Evolutionary conservation across 2,329 filamentous ascomycete genomes (phyloP).

Genomic region (Zopfia rhizophila): DNA sequence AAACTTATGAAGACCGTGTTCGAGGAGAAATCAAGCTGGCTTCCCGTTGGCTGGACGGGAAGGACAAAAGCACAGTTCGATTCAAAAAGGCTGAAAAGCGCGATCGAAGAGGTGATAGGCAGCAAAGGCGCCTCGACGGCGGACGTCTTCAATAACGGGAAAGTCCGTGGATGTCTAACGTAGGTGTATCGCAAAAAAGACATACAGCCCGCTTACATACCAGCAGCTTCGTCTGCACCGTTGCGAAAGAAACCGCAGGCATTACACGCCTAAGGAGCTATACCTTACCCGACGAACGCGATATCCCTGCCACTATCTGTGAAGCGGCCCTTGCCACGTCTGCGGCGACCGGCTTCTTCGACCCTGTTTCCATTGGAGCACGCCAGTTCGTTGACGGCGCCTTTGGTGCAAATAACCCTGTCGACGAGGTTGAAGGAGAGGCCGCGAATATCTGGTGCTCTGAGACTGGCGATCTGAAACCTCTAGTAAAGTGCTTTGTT

Average conservation of each 20-base stretch:
- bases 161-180: conserved; percentile 10
- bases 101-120: conserved; percentile 9
- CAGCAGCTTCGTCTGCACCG: conserved; percentile 54
- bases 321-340: conserved; percentile 38
- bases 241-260: conserved; percentile 55
- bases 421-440: conserved; percentile 54
- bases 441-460: conserved; percentile 22
- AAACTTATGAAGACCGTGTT: conserved; percentile 11
- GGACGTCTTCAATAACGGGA: conserved; percentile 10
- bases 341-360: conserved; percentile 42
- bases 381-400: conserved; percentile 54
- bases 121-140: conserved; percentile 3
- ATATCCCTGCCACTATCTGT: conserved; percentile 14
- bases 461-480: conserved; percentile 18
- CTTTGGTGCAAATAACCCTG: conserved; percentile 57
- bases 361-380: conserved; percentile 50
- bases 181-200: conserved; percentile 4
- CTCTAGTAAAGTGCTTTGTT: conserved; percentile 26
- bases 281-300: conserved; percentile 10
- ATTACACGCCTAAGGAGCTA: conserved; percentile 49
- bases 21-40: not conserved
- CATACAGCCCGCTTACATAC: not conserved
- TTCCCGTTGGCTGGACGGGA: conserved; percentile 6
- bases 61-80: conserved; percentile 15
- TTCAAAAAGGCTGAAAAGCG: conserved; percentile 7